These are phyloP conservation scores for Cryphonectria radicalis DNA, from an alignment of 2,329 filamentous ascomycete genomes.

Conservation along the genomic window DNA sequence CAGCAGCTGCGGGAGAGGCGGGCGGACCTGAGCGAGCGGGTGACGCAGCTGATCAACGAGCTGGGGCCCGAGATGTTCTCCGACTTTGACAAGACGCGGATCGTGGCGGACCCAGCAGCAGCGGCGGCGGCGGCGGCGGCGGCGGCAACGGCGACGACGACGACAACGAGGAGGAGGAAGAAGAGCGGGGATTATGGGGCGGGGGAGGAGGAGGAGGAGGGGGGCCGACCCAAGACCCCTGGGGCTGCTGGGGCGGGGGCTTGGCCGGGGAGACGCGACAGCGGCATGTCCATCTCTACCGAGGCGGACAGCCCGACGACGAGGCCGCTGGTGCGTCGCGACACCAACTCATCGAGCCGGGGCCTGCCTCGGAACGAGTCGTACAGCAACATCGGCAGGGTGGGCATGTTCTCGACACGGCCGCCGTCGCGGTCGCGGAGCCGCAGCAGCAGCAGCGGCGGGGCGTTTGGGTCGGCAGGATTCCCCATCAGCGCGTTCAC, in stretches of 20 bases:
- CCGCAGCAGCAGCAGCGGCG: conserved; percentile 70
- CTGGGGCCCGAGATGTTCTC: conserved; percentile 95
- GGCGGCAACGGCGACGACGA: neutral
- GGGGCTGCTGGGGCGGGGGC: conserved; percentile 31
- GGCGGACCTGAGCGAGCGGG: conserved; percentile 75
- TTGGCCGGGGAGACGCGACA: conserved; percentile 47
- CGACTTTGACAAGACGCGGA: conserved; percentile 83
- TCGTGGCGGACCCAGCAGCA: conserved; percentile 61
- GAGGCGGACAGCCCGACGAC: conserved; percentile 39
- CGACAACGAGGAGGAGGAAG: neutral
- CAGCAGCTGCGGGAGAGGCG: conserved; percentile 75
- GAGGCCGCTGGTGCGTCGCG: conserved; percentile 47
- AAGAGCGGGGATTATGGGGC: too few relatives aligned
- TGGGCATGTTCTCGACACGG: conserved; percentile 88
- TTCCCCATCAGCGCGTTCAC: conserved; percentile 75
- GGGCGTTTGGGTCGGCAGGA: conserved; percentile 61
- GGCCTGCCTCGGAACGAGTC: conserved; percentile 83
- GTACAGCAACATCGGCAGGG: conserved; percentile 84
- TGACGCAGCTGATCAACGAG: conserved; percentile 92
- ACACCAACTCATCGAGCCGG: conserved; percentile 58
- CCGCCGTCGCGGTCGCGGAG: conserved; percentile 77
- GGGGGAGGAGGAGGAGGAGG: conserved; percentile 34
- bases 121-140: neutral
- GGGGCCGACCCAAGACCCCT: conserved; percentile 37
- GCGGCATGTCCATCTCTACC: conserved; percentile 51